Conservation (phyloP, 345 rosid species). For the Eucalyptus pauciflora region DNA sequence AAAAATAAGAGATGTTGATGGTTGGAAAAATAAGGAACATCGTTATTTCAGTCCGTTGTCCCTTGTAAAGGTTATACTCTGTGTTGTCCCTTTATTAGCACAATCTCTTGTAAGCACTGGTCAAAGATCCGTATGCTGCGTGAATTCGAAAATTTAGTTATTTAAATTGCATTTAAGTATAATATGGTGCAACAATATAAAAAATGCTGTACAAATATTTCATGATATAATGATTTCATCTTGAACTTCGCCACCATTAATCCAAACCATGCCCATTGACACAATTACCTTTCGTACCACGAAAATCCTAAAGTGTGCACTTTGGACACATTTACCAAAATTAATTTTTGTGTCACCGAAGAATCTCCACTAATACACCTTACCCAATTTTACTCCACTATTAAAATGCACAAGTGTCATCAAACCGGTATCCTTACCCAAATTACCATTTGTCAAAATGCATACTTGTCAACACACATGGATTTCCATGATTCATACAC, state of each 20-base stretch:
- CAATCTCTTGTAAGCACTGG: not conserved
- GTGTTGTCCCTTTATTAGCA: not conserved
- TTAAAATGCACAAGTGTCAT: not conserved
- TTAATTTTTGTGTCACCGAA: not conserved
- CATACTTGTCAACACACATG: no score
- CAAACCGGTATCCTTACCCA: no score
- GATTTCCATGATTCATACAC: no score
- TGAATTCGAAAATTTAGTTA: not conserved
- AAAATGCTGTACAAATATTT: not conserved
- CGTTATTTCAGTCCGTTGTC: not conserved
- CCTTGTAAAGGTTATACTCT: not conserved
- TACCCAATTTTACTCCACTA: not conserved
- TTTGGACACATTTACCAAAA: not conserved
- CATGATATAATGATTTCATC: not conserved
- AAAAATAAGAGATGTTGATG: not conserved
- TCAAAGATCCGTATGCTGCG: not conserved
- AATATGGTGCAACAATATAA: not conserved
- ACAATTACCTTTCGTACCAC: not conserved
- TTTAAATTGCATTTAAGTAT: not conserved
- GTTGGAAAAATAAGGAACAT: not conserved
- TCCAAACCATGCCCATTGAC: not conserved
- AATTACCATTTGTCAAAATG: no score
- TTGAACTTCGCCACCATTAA: not conserved
- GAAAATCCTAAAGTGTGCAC: not conserved
- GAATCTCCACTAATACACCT: not conserved